Base-by-base conservation (phyloP, 257 asterid genomes). In the Gynochthodes officinalis region DNA sequence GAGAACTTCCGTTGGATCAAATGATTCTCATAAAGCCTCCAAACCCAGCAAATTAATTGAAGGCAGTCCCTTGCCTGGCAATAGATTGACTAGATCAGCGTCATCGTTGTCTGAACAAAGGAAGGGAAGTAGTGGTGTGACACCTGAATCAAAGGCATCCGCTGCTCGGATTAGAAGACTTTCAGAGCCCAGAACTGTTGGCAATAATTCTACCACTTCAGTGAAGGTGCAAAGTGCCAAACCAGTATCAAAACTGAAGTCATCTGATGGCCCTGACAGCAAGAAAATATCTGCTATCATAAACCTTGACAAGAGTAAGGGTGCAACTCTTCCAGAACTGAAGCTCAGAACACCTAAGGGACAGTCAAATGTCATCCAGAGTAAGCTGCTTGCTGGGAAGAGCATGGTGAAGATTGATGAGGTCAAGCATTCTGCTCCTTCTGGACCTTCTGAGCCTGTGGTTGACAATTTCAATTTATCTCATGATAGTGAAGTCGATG, bases 261-360 rank as follows among this genome's bases (percentile, higher is more conserved):
- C 74, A 69, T 80, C 86, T 54, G 88, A 78, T 73, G 93, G 84
- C 58, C 85, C 96, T 14, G 93, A 90, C 76, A 90, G 76, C 83
- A 89, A 71, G 81, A 92, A 90, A 82, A 85, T 90, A 69, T 84
- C 98, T 83, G 88, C 92, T 68, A 86, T 90, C 79, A 83, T 87
- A 72, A 84, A 87, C 83, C 96, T 87, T 73, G 96, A 90, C 82
- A 85, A 79, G 82, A 90, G 86, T 77, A 90, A 88, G 81, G 90
- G 89, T 73, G 96, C 89, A 68, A 83, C 96, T 79, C 90, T 90
- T 75, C 96, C 98, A 50, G 96, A 86, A 80, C 88, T 89, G 84
- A 92, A 90, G 84, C 87, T 86, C 77, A 90, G 84, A 84, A 78
- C 89, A 53, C 67, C 84, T 23, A 87, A 78, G 73, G 78, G 81